Base-by-base conservation (phyloP, 1,284 basidiomycete species). In the Lignosus rhinocerotis region DNA sequence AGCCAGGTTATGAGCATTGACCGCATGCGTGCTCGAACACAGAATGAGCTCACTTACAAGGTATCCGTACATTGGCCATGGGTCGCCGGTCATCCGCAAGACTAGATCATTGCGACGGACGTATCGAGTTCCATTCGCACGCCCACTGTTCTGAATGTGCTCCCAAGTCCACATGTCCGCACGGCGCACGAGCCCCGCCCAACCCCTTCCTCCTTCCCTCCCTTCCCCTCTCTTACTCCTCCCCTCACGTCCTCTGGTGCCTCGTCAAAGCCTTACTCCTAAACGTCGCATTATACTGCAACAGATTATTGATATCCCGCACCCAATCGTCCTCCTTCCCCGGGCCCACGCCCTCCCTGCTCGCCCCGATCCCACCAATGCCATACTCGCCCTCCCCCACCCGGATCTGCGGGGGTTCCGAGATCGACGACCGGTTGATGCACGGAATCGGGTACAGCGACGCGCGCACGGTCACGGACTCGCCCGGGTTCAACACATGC, bases 281-380 rank as follows among this genome's bases (percentile, higher is more conserved):
- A 73, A 96, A 96, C 0, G 93, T 93, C 33, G 90, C 90, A 65
- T 96, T 96, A 75, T 95, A 96, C 75, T 95, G 93, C 58, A 96
- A 74, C 58, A 96, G 74, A 62, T 92, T 94, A 71, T 98, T 98
- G 75, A 98, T 97, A 72, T 98, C 96, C 60, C 92, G 80, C 21
- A 98, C 94, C 96, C 96, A 98, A 67, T 94, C 93, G 65, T 95
- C 92, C 66, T 93, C 93, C 67, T 91, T 91, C 7, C 92, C 91
- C 0, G 90, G 86, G 8, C 68, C 71, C 2, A 69, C 73, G 42
- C 76, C 76, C 46, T 75, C 69, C 10, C 21, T 58, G 21, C 61
- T 55, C 56, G 39, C 63, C 44, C 34, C 48, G 39, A 51, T 25
- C 25, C 17, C 39, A 19, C 41, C 38, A 1, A 39, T 30, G 16